Evolutionary conservation across 768 basidiomycete species (phyloP).

Genomic region (Kwoniella newhampshirensis): DNA sequence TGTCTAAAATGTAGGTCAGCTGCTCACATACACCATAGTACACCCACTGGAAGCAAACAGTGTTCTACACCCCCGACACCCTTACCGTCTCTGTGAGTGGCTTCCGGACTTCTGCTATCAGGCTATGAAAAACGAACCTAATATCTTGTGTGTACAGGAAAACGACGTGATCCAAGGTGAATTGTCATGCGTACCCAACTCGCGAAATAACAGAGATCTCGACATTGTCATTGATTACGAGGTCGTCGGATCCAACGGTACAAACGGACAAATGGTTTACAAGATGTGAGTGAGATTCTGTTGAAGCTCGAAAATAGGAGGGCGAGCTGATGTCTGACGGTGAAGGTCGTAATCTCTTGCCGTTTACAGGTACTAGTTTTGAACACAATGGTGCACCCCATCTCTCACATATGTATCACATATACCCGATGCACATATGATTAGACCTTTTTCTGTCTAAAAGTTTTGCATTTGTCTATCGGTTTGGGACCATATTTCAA

Average conservation of each 20-base stretch:
- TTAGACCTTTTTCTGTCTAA: background rate
- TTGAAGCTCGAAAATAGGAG: background rate
- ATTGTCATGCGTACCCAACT: constrained; percentile 81
- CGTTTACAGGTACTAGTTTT: constrained; percentile 12
- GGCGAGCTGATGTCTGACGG: constrained; percentile 39
- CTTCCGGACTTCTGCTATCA: background rate
- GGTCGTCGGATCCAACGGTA: constrained; percentile 53
- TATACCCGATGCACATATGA: constrained; percentile 14
- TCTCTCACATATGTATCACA: constrained; percentile 2
- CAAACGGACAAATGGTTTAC: constrained; percentile 51
- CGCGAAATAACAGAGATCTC: constrained; percentile 88
- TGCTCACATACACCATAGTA: constrained; percentile 37
- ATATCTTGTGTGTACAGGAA: constrained; percentile 53
- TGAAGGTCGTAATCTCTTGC: constrained; percentile 38
- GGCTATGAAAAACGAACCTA: background rate
- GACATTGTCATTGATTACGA: constrained; percentile 82
- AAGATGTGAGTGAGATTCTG: constrained; percentile 51
- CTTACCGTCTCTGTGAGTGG: constrained; percentile 51
- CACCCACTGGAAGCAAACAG: constrained; percentile 67
- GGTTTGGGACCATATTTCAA: background rate
- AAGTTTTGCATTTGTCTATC: background rate
- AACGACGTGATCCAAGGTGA: constrained; percentile 72
- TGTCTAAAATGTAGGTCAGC: background rate
- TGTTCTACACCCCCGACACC: constrained; percentile 80
- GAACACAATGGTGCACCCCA: background rate